Base-by-base conservation (phyloP, 352 stramenopile species). In the Aphanomyces invadans region DNA sequence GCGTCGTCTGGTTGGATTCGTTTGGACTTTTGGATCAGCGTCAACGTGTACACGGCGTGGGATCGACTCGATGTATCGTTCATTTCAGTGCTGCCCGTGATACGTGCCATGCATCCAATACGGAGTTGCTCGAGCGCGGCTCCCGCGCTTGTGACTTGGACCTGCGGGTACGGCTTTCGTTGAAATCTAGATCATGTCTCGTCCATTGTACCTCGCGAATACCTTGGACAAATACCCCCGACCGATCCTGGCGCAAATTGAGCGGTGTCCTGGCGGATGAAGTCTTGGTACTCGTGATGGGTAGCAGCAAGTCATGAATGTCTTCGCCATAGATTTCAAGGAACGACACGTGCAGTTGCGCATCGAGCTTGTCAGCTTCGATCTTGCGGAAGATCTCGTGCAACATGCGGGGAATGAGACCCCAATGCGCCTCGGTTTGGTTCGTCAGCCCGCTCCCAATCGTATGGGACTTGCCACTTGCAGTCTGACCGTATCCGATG, bases 301-400 rank as follows among this genome's bases (percentile, higher is more conserved):
- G 7, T 57, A 65, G 32, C 0, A 99, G 73, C 31, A 99, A 71
- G 73, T 99, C 96, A 65, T 96, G 87, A 57, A 99, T 96, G 64
- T 98, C 95, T 76, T 99, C 94, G 23, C 95, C 95, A 49, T 99
- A 99, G 17, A 99, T 98, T 75, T 99, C 96, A 4, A 99, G 77
- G 68, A 92, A 95, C 2, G 86, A 95, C n/a, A 93, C 86, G 0
- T 79, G 87, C 2, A 93, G 72, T 45, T 88, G 73, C 17, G 53
- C 56, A 26, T 71, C 68, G 19, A 54, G 21, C 55, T 74, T 71
- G 1, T 73, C 75, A 2, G 64, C 64, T 5, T 46, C 39, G 1
- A 62, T 65, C 25, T 65, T 59, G 2, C 61, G 53, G 42, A 95
- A 95, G 17, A 94, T 72, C 29, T 95, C 77, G 38, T 88, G 75